These are phyloP conservation scores for Scheffersomyces illinoinensis DNA, from an alignment of 1,139 yeast species.

Conservation along the genomic window DNA sequence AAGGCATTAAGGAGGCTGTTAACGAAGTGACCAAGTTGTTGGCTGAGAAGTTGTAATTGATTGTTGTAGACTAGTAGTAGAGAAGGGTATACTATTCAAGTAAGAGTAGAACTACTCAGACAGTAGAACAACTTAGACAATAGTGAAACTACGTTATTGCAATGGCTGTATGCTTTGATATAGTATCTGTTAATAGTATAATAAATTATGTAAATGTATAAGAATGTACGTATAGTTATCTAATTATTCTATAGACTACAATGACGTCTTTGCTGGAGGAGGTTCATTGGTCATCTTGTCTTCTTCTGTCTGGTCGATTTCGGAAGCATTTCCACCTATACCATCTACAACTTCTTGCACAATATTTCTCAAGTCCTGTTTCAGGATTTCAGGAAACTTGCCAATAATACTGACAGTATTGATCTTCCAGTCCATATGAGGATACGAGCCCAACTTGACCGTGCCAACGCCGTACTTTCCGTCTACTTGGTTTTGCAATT, in stretches of 20 bases:
- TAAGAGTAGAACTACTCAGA: not conserved
- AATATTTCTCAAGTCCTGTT: conserved; percentile 37
- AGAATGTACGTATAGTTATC: not conserved
- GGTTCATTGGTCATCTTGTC: conserved; percentile 21
- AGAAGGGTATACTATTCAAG: not conserved
- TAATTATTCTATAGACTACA: not conserved
- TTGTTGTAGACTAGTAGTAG: not conserved
- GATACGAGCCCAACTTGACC: conserved; percentile 81
- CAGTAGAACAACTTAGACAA: not conserved
- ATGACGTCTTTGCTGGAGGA: conserved; percentile 2
- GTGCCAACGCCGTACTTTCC: conserved; percentile 29
- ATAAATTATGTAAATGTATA: not conserved
- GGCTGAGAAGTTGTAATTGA: conserved; percentile 50
- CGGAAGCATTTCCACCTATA: conserved; percentile 51
- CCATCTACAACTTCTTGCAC: conserved; percentile 47
- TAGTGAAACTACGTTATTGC: not conserved
- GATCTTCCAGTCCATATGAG: conserved; percentile 64
- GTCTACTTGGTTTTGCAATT: conserved; percentile 50
- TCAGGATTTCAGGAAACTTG: conserved; percentile 22
- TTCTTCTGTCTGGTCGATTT: conserved; percentile 58
- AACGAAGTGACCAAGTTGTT: conserved; percentile 63
- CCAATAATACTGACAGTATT: conserved; percentile 78
- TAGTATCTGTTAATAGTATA: not conserved
- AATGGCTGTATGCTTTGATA: not conserved
- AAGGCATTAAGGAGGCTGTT: conserved; percentile 71